Conservation (phyloP, 2,329 filamentous ascomycete species). For the Neurospora sp. region DNA sequence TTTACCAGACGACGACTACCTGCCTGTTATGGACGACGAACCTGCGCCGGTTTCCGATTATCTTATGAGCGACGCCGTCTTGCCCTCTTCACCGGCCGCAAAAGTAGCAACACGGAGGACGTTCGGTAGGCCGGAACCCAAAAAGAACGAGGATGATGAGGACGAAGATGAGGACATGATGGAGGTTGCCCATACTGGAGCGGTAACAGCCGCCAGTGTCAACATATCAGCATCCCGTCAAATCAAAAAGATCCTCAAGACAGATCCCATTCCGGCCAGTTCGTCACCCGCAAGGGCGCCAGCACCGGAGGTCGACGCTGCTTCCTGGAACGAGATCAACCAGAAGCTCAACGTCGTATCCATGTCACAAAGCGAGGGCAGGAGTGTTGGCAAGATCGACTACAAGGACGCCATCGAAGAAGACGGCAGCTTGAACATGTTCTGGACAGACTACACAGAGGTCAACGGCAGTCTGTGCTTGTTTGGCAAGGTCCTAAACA, state of each 20-base stretch:
- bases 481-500: slow-evolving; percentile 93
- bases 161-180: slow-evolving; percentile 71
- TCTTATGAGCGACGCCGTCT: slow-evolving; percentile 72
- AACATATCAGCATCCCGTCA: slow-evolving; percentile 78
- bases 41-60: slow-evolving; percentile 34
- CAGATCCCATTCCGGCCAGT: slow-evolving; percentile 55
- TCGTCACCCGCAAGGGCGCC: slow-evolving; percentile 63
- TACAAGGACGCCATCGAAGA: slow-evolving; percentile 82
- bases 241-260: slow-evolving; percentile 63
- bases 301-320: slow-evolving; percentile 59
- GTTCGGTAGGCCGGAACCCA: slow-evolving; percentile 26
- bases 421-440: slow-evolving; percentile 85
- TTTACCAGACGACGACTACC: slow-evolving; percentile 37
- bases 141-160: slow-evolving; percentile 43
- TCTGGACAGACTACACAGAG: slow-evolving; percentile 95
- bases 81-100: slow-evolving; percentile 73
- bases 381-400: slow-evolving; percentile 68
- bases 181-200: slow-evolving; percentile 72
- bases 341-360: slow-evolving; percentile 77
- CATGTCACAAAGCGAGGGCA: slow-evolving; percentile 55
- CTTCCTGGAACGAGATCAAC: slow-evolving; percentile 81
- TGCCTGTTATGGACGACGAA: slow-evolving; percentile 53
- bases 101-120: slow-evolving; percentile 67
- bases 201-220: slow-evolving; percentile 59
- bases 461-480: slow-evolving; percentile 84